phyloP scores from a whole-genome alignment of 2,329 filamentous ascomycete species.

The Cryphonectria japonica region DNA sequence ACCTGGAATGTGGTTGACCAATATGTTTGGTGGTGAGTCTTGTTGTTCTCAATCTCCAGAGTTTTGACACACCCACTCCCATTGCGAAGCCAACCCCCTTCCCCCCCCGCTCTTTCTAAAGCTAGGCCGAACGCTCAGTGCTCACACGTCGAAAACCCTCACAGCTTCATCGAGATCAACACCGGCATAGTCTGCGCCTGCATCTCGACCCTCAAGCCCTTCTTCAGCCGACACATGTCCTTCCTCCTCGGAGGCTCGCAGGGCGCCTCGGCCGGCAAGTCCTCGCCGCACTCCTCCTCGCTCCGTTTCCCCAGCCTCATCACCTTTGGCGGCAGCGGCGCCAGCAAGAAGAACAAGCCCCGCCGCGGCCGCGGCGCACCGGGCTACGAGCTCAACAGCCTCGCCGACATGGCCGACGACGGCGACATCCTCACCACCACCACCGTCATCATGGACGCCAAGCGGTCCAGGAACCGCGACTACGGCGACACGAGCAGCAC shows the following conservation, averaged over 20 bases:
- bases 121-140: too few species aligned
- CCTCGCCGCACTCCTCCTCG: not conserved
- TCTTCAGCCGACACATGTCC: conserved; percentile 1
- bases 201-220: conserved; percentile 5
- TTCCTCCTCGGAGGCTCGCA: conserved; percentile 1
- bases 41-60: too few species aligned
- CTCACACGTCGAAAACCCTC: not conserved
- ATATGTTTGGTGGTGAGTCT: conserved; percentile 1
- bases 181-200: conserved; percentile 7
- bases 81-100: not conserved
- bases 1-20: conserved; percentile 3
- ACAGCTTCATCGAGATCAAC: conserved; percentile 5
- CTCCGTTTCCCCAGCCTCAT: not conserved
- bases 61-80: too few species aligned
- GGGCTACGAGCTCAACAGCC: not conserved
- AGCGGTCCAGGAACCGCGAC: not conserved
- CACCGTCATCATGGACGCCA: not conserved
- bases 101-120: not conserved
- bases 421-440: not conserved
- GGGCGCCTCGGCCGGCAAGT: not conserved
- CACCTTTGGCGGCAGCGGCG: conserved; percentile 1
- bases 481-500: conserved; percentile 3
- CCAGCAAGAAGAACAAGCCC: not conserved
- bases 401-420: not conserved
- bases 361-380: not conserved